Conservation (phyloP, 352 stramenopile genomes). For the Saprolegnia diclina region DNA sequence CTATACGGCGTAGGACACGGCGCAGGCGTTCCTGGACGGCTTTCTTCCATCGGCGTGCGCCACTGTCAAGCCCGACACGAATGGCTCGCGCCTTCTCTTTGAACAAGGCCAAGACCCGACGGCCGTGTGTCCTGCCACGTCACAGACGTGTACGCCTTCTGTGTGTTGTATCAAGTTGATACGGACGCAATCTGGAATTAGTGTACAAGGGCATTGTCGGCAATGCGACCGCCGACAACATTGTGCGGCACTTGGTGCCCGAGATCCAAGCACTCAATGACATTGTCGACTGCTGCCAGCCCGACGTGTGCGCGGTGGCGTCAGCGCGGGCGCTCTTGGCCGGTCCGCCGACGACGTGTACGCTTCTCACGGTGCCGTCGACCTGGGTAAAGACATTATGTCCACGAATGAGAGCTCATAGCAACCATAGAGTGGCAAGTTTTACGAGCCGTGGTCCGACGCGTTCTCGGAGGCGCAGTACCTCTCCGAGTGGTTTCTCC, state of each 20-base stretch:
- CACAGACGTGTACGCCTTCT: constrained; percentile 40
- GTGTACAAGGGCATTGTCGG: constrained; percentile 69
- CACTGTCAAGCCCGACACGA: constrained; percentile 49
- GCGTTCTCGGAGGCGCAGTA: constrained; percentile 60
- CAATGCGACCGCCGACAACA: constrained; percentile 31
- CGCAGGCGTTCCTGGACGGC: constrained; percentile 50
- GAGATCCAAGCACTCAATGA: constrained; percentile 57
- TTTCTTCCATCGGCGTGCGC: constrained; percentile 47
- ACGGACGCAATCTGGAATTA: constrained; percentile 25
- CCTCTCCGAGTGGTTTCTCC: constrained; percentile 68
- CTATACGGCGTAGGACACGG: too few species aligned
- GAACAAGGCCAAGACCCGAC: constrained; percentile 71
- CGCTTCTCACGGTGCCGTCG: constrained; percentile 40
- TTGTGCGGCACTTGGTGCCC: constrained; percentile 51
- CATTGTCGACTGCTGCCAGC: constrained; percentile 56
- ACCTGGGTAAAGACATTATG: constrained; percentile 30
- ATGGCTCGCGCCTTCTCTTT: constrained; percentile 53
- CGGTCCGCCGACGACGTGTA: not conserved
- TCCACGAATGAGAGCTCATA: not conserved
- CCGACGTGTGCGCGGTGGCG: constrained; percentile 37
- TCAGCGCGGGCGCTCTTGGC: not conserved
- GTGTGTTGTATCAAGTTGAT: not conserved
- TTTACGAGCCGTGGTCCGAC: constrained; percentile 73
- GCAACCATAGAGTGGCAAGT: constrained; percentile 43
- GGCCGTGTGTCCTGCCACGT: constrained; percentile 56